phyloP scores from a whole-genome alignment of 768 basidiomycete species.

The Sutorius australiensis region DNA sequence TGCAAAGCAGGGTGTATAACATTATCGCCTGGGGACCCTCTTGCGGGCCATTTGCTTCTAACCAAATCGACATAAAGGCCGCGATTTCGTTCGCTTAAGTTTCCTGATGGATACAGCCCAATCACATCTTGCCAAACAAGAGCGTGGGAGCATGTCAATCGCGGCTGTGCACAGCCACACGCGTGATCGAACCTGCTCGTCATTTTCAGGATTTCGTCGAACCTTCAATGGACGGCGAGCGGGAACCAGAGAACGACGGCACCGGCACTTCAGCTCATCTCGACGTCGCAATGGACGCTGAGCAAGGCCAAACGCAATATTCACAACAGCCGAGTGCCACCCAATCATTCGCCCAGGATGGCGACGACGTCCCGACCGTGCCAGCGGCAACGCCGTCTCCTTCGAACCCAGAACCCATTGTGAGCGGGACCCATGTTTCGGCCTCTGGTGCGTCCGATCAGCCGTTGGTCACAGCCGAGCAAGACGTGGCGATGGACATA shows the following conservation, averaged over 20 bases:
- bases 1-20: no score
- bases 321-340: not conserved
- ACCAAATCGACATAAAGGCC: no score
- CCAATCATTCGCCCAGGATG: not conserved
- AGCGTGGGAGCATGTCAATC: conserved; percentile 5
- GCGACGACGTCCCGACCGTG: not conserved
- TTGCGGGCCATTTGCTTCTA: no score
- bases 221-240: conserved; percentile 24
- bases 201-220: conserved; percentile 24
- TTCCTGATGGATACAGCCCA: conserved; percentile 13
- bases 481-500: conserved; percentile 24
- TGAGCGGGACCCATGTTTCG: not conserved
- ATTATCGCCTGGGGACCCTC: no score
- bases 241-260: conserved; percentile 3
- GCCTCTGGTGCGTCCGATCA: conserved; percentile 19
- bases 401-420: conserved; percentile 12
- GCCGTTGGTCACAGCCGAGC: conserved; percentile 20
- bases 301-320: conserved; percentile 11
- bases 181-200: conserved; percentile 26
- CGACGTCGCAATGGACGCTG: conserved; percentile 23
- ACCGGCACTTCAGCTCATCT: not conserved
- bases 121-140: not conserved
- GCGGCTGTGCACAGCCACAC: conserved; percentile 20
- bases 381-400: not conserved
- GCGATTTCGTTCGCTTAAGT: no score